Base-by-base conservation (phyloP, 306 rosid species). In the Quillaja saponaria region DNA sequence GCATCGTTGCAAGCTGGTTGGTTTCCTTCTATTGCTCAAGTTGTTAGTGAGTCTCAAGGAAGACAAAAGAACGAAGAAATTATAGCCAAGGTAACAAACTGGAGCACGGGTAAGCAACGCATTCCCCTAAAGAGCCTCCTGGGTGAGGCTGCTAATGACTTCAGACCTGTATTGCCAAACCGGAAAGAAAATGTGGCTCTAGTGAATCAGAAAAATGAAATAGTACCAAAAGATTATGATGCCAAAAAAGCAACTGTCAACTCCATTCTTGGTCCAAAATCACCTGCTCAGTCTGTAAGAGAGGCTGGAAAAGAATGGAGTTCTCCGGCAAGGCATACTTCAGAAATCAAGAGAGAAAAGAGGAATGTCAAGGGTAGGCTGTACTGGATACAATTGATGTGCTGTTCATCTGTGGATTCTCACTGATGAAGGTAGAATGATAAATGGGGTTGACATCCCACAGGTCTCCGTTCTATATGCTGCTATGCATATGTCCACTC, bases 311-410 rank as follows among this genome's bases (percentile, higher is more conserved):
- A 76, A 64, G 98, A 91, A 70, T 84, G 95, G 98, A 74, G 86
- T 79, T 91, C 98, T 18, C 96, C 96, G 0, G 92, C 95, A 55
- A 81, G 88, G 75, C 86, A 82, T 68, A 92, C 82, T 63, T 72
- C 86, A 17, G 88, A 80, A 33, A 78, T 78, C 19, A 84, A 82
- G 82, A 78, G 81, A 62, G 99, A 79, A 5, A 92, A 85, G 81
- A 83, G 81, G 70, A 89, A 86, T 68, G 76, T 64, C 42, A 89
- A 84, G 82, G 77, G 81, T 54, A 88, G 78, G 78, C 90, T 95
- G 42, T 90, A 72, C 58, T 91, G 98, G 98, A 82, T 67, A 35
- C 99, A 84, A 34, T 78, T 88, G 64, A 85, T 86, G 35, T 92
- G 96, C 73, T 92, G 96, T 83, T 58, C 92, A 13, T 69, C 95